phyloP scores from a whole-genome alignment of 1,139 yeast genomes.

The Magnusiomyces magnusii region DNA sequence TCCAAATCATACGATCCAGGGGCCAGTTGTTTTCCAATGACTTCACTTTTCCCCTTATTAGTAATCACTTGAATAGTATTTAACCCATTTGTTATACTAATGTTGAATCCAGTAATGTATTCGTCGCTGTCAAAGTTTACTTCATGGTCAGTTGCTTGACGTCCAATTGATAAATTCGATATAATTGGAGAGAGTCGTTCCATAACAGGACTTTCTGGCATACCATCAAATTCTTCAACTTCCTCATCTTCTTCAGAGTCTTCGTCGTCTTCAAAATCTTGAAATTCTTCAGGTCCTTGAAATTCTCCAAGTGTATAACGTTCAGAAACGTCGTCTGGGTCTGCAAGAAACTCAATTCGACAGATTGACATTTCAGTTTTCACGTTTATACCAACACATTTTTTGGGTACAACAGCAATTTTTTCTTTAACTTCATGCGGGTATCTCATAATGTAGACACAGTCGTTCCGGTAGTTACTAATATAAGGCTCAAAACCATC shows the following conservation, averaged over 20 bases:
- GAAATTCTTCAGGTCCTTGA: background rate
- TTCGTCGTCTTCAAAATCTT: too few relatives aligned
- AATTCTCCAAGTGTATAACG: background rate
- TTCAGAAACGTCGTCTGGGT: slow-evolving; percentile 2
- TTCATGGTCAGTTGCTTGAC: too few relatives aligned
- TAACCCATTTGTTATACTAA: slow-evolving; percentile 80
- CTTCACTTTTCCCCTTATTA: slow-evolving; percentile 34
- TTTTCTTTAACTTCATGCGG: slow-evolving; percentile 21
- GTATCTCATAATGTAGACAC: too few relatives aligned
- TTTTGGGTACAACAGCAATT: slow-evolving; percentile 20
- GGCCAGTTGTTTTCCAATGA: slow-evolving; percentile 65
- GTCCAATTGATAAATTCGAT: too few relatives aligned
- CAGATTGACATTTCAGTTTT: slow-evolving; percentile 72
- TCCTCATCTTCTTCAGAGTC: too few relatives aligned
- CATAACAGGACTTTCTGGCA: too few relatives aligned
- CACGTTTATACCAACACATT: slow-evolving; percentile 46
- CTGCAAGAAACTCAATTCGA: slow-evolving; percentile 46
- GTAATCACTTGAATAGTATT: slow-evolving; percentile 73
- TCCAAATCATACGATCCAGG: slow-evolving; percentile 51
- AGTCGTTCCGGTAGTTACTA: slow-evolving; percentile 26
- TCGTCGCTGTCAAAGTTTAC: slow-evolving; percentile 44
- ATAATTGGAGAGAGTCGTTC: too few relatives aligned
- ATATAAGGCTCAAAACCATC: slow-evolving; percentile 20
- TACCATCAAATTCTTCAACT: too few relatives aligned
- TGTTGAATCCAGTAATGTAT: slow-evolving; percentile 47